phyloP scores from a whole-genome alignment of 495 filamentous ascomycete species.

The Neurospora tetraspora region DNA sequence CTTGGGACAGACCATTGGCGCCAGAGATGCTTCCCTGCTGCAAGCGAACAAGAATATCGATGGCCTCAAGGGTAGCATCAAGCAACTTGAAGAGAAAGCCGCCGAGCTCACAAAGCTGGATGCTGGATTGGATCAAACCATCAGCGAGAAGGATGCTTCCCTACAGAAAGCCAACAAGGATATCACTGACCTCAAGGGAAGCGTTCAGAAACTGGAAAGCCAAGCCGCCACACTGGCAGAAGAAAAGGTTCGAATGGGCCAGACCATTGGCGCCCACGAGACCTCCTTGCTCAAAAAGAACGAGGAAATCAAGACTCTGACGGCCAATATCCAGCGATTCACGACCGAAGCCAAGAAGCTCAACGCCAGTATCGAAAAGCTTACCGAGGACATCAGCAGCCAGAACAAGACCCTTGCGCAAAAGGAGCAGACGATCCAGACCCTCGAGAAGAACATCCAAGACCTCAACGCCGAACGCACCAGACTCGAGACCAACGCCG shows the following conservation, averaged over 20 bases:
- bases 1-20: neutral
- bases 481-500: neutral
- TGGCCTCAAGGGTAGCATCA: neutral
- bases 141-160: neutral
- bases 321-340: neutral
- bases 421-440: slow-evolving; percentile 6
- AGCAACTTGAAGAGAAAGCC: neutral
- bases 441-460: slow-evolving; percentile 64
- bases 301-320: neutral
- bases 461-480: slow-evolving; percentile 60
- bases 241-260: neutral
- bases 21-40: neutral
- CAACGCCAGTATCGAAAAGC: neutral
- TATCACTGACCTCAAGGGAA: neutral
- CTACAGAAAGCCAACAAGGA: neutral
- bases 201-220: neutral
- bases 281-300: neutral
- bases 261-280: neutral
- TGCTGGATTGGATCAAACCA: neutral
- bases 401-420: neutral
- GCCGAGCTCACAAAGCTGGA: neutral
- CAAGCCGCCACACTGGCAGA: neutral
- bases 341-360: neutral
- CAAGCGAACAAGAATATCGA: neutral
- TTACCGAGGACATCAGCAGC: neutral